These are phyloP conservation scores for Phytopythium cucurbitacearum DNA, from an alignment of 352 stramenopile genomes.

Conservation along the genomic window DNA sequence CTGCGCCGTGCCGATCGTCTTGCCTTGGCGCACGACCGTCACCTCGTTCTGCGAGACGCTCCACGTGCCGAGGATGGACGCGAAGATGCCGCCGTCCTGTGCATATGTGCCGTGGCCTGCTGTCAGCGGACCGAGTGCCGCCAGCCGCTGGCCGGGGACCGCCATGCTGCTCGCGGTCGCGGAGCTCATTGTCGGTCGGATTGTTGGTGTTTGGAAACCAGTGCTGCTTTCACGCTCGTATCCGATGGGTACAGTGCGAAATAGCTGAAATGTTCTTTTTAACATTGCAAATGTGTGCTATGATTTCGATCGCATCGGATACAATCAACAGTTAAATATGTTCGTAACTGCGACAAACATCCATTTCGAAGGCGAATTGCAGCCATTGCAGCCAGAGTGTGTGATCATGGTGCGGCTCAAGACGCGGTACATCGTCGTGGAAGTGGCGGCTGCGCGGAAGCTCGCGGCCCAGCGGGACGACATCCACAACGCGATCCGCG, in stretches of 20 bases:
- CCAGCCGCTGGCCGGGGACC: conserved; percentile 56
- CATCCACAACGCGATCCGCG: conserved; percentile 44
- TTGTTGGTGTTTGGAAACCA: not conserved
- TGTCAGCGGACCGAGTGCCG: conserved; percentile 25
- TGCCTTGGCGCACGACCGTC: conserved; percentile 38
- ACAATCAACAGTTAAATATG: too few species aligned
- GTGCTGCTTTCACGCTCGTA: not conserved
- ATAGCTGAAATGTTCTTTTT: too few species aligned
- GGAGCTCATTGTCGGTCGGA: conserved; percentile 12
- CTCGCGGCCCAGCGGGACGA: conserved; percentile 56
- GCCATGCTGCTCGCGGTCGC: conserved; percentile 19
- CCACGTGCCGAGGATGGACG: conserved; percentile 58
- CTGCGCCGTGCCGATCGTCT: conserved; percentile 60
- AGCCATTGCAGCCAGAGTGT: not conserved
- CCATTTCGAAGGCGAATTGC: too few species aligned
- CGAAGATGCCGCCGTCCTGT: conserved; percentile 59
- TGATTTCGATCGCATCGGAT: too few species aligned
- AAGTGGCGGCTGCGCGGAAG: conserved; percentile 42
- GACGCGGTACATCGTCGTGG: conserved; percentile 68
- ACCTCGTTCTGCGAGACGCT: conserved; percentile 33
- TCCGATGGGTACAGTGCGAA: not conserved
- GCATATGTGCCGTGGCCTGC: conserved; percentile 51
- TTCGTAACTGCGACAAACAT: too few species aligned
- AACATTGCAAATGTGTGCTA: too few species aligned
- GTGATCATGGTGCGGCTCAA: conserved; percentile 68